Evolutionary conservation across 352 stramenopile genomes (phyloP), one percentile per base, ranked within the genome.

Genomic region (Globisporangium spinosum): DNA sequence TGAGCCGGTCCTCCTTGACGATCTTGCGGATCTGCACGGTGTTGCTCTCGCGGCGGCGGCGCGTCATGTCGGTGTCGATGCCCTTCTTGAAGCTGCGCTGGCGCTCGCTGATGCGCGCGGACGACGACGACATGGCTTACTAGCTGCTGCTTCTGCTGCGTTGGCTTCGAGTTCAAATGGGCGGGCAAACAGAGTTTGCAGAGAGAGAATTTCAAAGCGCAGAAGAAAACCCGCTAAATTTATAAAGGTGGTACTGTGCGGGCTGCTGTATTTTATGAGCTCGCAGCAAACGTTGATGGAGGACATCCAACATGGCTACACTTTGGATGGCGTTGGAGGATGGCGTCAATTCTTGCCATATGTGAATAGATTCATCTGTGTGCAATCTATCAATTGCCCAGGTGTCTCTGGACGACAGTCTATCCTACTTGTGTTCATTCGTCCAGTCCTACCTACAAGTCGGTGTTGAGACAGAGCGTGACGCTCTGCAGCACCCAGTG

Each of bases 401-500:
- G 29, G 29, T 32, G 29, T 32, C 29, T 32, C 29, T 32, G 29
- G 29, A 32, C 3, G 29, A 38, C 7, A 38, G 32, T 38, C 7
- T 38, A 38, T 38, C 32, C 7, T 7, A 2, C 32, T 38, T 38
- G 32, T 7, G 2, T 38, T 38, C 32, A 12, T 38, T 9, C 8
- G 5, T 38, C 1, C 7, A 38, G 7, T 12, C 32, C 32, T 38
- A 38, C 32, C 32, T 38, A 38, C 91, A 54, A 89, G 79, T 97
- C 90, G 1, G 85, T 97, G 75, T 98, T 98, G 45, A 98, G 83
- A 27, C 72, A 87, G 6, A 98, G 78, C 0, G 93, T 90, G 55
- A 98, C 96, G 29, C 96, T 95, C 75, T 98, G 96, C 23, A 98
- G 78, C 3, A 98, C 90, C 93, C 95, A 98, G 71, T 98, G 90